Base-by-base conservation (phyloP, 257 asterid species). In the Solanum corneliomulleri region DNA sequence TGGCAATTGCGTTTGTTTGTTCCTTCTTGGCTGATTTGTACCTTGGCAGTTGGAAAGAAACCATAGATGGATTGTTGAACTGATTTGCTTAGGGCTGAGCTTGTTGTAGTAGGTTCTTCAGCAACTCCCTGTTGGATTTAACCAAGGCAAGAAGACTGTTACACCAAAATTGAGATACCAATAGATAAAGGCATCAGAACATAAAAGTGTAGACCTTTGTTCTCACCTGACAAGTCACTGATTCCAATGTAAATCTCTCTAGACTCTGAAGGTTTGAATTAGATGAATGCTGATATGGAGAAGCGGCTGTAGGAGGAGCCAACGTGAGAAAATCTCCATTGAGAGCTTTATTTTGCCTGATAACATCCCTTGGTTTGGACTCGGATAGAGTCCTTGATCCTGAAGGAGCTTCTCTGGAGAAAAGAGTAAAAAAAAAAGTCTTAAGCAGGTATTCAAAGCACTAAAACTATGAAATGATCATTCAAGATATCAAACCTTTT, bases 261-360 rank as follows among this genome's bases (percentile, higher is more conserved):
- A 11, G 85, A 74, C 72, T 80, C 8, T 84, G 88, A 62, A 29
- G 86, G 5, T 86, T 91, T 56, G 90, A 85, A 86, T 68, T 69
- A 58, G 86, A 83, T 25, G 71, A 72, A 47, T 87, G 31, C 64
- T 87, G 87, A 23, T 85, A 85, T 10, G 66, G 80, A 25, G 31
- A 66, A 77, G 89, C 47, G 29, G 49, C 71, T 2, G 88, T 60
- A 1, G 98, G 98, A 92, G 98, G 99, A 72, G 96, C 98, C 91
- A 96, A 88, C 5, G 98, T 87, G 82, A 95, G 95, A 84, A 96
- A 95, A 77, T 93, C 95, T 87, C 94, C 96, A 58, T 88, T 91
- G 86, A 93, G 91, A 86, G 60, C 82, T 91, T 87, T 92, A 31
- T 89, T 82, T 62, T 90, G 93, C 56, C 64, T 60, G 23, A 58